Evolutionary conservation across 805 yeast genomes (phyloP).

Genomic region (Peterozyma xylosa): DNA sequence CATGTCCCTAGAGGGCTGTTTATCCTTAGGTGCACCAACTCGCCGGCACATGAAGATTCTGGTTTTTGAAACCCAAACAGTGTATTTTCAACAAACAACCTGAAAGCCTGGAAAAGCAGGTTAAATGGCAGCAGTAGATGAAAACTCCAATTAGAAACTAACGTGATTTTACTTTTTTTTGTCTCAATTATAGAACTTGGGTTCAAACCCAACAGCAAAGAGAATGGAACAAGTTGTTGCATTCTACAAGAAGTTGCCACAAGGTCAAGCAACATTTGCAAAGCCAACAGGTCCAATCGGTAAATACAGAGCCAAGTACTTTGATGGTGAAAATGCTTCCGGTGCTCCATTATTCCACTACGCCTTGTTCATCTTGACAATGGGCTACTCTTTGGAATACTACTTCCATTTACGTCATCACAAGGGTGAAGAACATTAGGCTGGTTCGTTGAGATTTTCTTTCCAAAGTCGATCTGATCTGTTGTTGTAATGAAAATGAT

Average conservation of each 20-base stretch:
- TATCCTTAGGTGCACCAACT: no score
- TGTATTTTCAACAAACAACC: no score
- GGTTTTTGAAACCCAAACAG: no score
- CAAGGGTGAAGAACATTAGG: conserved; percentile 26
- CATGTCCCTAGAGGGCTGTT: no score
- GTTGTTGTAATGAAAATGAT: no score
- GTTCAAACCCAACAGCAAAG: conserved; percentile 94
- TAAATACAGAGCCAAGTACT: conserved; percentile 79
- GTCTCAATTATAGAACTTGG: conserved; percentile 61
- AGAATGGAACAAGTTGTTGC: conserved; percentile 92
- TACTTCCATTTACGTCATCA: conserved; percentile 76
- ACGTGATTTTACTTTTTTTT: neutral
- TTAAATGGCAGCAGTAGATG: no score
- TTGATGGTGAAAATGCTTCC: conserved; percentile 75
- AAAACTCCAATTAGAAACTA: conserved; percentile 15
- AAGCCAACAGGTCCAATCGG: conserved; percentile 64
- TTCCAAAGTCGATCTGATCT: no score
- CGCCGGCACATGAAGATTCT: no score
- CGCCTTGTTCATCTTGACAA: conserved; percentile 55
- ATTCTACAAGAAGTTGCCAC: conserved; percentile 94
- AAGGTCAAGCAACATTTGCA: conserved; percentile 77
- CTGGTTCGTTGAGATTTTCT: no score
- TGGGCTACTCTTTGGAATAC: conserved; percentile 91
- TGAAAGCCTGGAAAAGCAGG: no score
- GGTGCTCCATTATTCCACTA: conserved; percentile 80